Base-by-base conservation (phyloP, 768 basidiomycete species). In the Pleurotus tuoliensis region DNA sequence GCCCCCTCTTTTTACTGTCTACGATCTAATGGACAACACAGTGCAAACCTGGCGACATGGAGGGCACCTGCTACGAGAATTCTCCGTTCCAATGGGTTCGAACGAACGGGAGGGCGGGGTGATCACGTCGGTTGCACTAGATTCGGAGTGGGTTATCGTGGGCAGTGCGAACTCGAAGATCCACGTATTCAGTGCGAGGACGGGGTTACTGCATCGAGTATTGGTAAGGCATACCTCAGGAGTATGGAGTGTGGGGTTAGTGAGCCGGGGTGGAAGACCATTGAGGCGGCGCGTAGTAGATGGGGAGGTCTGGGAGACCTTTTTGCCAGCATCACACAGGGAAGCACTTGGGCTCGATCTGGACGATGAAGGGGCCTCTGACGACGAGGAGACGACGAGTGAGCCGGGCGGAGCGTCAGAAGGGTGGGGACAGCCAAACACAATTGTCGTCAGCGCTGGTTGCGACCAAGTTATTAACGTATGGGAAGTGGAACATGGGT, bases 401-500 rank as follows among this genome's bases (percentile, higher is more conserved):
- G 77, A 80, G 56, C 71, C 76, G 13, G 84, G 86, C 58, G 82
- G 83, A 51, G 81, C 90, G 2, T 87, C 89, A 0, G 79, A 83
- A 52, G 96, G 96, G 1, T 98, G 93, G 92, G 94, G 95, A 0
- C 91, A 95, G 66, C 83, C 85, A 1, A 83, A 84, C 48, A 76
- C 92, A 5, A 73, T 97, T 4, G 84, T 96, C 16, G 88, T 98
- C 20, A 94, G 89, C 58, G 95, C 92, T 1, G 95, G 94, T 4
- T 97, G 96, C 64, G 96, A 99, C 66, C 88, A 94, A 62, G 82
- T 83, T 45, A 73, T 99, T 15, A 78, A 88, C 34, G 92, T 99
- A 0, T 98, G 95, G 95, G 93, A 97, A 66, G 82, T 89, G 5
- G 78, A 82, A 50, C 84, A 90, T 15, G 94, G 94, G 88, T 95